These are phyloP conservation scores for Spiraea crenata DNA, from an alignment of 331 rosid species.

Conservation along the genomic window DNA sequence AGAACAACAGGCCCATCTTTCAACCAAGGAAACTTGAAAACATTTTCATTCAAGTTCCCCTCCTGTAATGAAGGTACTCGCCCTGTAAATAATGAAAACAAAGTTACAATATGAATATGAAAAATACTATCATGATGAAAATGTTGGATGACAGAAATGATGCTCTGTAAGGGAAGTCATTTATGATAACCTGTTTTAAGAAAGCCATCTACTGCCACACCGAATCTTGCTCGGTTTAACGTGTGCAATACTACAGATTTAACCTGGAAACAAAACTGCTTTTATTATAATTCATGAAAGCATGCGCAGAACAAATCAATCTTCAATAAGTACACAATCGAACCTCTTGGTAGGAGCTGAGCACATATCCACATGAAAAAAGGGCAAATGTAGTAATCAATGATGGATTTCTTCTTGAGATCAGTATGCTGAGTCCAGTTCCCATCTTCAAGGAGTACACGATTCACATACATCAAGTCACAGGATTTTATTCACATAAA, in stretches of 20 bases:
- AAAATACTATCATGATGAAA: conserved; percentile 8
- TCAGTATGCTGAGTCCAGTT: conserved; percentile 87
- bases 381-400: conserved; percentile 76
- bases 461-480: conserved; percentile 26
- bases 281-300: conserved; percentile 17
- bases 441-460: conserved; percentile 69
- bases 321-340: conserved; percentile 27
- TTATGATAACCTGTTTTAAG: conserved; percentile 70
- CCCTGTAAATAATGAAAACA: conserved; percentile 48
- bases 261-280: conserved; percentile 49
- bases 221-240: conserved; percentile 88
- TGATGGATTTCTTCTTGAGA: conserved; percentile 86
- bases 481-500: conserved; percentile 13
- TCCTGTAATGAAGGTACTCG: conserved; percentile 82
- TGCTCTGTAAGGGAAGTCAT: conserved; percentile 18
- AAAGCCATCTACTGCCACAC: conserved; percentile 86
- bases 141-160: conserved; percentile 9
- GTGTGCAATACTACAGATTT: conserved; percentile 95
- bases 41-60: conserved; percentile 76
- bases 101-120: conserved; percentile 4
- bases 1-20: conserved; percentile 84
- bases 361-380: conserved; percentile 87
- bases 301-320: conserved; percentile 1
- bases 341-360: conserved; percentile 96
- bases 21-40: conserved; percentile 86